Conservation (phyloP, 2,329 filamentous ascomycete species). For the Hortaea werneckii region DNA sequence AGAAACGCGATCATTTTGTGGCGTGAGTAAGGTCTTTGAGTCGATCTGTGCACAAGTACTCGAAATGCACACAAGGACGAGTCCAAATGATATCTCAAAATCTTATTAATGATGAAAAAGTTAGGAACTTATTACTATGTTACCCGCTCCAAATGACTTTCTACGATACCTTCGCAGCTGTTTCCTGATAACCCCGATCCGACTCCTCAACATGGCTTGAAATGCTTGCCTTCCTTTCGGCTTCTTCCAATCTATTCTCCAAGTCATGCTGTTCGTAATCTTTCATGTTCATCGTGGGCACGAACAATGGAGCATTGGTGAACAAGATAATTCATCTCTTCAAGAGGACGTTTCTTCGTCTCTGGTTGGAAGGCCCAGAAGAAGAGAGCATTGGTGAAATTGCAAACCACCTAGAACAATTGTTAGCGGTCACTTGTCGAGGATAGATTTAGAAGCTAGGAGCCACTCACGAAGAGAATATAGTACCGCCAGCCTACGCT, state of each 20-base stretch:
- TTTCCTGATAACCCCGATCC: neutral
- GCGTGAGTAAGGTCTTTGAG: no score
- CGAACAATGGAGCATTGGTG: slow-evolving; percentile 53
- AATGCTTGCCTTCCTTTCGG: slow-evolving; percentile 41
- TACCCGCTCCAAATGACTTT: no score
- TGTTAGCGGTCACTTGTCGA: neutral
- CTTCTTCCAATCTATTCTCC: slow-evolving; percentile 48
- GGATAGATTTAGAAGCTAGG: neutral
- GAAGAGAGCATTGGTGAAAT: slow-evolving; percentile 57
- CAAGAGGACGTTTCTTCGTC: slow-evolving; percentile 53
- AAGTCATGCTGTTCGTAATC: slow-evolving; percentile 48
- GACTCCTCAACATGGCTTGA: slow-evolving; percentile 7
- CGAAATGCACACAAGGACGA: no score
- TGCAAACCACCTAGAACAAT: slow-evolving; percentile 54
- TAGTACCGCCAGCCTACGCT: slow-evolving; percentile 48
- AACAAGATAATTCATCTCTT: slow-evolving; percentile 45
- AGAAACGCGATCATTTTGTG: no score
- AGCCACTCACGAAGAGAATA: slow-evolving; percentile 43
- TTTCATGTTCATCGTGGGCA: slow-evolving; percentile 46
- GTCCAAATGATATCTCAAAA: no score
- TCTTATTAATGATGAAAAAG: no score
- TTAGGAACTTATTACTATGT: no score
- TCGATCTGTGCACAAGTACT: no score
- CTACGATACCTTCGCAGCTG: no score
- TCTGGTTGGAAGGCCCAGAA: slow-evolving; percentile 60